A percentile compares a stretch with the other conserved stretches of the same genome.
These are phyloP conservation scores for Dipteronia dyeriana DNA, from an alignment of 345 rosid genomes.

Conservation along the genomic window DNA sequence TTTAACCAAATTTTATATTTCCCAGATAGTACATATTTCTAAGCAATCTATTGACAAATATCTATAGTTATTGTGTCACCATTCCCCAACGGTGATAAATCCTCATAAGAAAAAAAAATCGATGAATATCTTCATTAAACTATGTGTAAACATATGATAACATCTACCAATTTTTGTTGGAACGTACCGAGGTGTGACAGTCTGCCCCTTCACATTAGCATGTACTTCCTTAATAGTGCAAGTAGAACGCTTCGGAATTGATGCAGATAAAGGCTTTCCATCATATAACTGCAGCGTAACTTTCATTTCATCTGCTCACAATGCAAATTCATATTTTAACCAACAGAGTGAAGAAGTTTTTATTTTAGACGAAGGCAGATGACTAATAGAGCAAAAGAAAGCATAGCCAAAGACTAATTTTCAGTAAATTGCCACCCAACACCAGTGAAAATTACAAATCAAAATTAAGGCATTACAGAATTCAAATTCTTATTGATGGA, in stretches of 20 bases:
- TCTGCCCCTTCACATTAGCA: constrained; percentile 56
- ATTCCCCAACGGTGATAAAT: not conserved
- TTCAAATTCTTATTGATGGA: not conserved
- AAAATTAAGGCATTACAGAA: not conserved
- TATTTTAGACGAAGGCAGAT: not conserved
- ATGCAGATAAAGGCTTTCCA: constrained; percentile 72
- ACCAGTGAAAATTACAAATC: not conserved
- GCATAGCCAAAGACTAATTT: not conserved
- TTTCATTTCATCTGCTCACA: constrained; percentile 79
- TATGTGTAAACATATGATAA: not conserved
- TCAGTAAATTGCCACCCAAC: not conserved
- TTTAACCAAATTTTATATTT: not conserved
- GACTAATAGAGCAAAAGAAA: not conserved
- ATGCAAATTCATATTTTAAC: constrained; percentile 12
- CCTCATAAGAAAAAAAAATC: not conserved
- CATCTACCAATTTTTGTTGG: not conserved
- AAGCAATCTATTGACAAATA: not conserved
- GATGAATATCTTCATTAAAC: not conserved
- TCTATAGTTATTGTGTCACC: not conserved
- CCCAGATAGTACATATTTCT: not conserved
- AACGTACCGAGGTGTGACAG: constrained; percentile 75
- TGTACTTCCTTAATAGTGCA: constrained; percentile 76
- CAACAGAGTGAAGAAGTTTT: not conserved
- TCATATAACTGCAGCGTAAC: constrained; percentile 71
- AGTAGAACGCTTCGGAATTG: constrained; percentile 76